These are phyloP conservation scores for Tulasnella sp. DNA, from an alignment of 768 basidiomycete genomes.

Conservation along the genomic window DNA sequence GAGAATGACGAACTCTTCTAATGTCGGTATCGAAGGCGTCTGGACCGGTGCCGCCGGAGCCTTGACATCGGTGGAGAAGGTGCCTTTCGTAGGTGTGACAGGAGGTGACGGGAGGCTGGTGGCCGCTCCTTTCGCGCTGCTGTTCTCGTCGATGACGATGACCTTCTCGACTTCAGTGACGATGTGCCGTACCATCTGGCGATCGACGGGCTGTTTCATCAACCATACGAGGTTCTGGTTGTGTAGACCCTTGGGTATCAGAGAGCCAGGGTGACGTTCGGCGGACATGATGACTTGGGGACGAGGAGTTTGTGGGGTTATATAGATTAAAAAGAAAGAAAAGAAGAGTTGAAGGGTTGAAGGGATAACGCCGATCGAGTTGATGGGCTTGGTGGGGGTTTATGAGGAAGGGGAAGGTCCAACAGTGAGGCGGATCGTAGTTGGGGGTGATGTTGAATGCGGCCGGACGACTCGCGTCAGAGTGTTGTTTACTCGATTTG, in stretches of 20 bases:
- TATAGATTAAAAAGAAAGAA: too few species aligned
- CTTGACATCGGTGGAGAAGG: background rate
- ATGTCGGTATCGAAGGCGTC: constrained; percentile 38
- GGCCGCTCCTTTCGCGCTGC: constrained; percentile 30
- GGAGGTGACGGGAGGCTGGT: constrained; percentile 54
- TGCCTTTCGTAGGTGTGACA: constrained; percentile 11
- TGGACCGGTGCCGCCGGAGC: background rate
- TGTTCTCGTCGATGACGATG: constrained; percentile 53
- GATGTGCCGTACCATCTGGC: constrained; percentile 79
- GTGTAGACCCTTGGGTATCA: constrained; percentile 65
- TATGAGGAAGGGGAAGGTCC: background rate
- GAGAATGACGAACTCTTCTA: constrained; percentile 76
- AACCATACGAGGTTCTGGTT: constrained; percentile 72
- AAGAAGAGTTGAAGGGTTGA: background rate
- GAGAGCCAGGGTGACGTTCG: constrained; percentile 54
- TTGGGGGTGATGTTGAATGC: too few species aligned
- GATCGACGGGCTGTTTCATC: constrained; percentile 63
- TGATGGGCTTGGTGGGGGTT: background rate
- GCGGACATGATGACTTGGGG: background rate
- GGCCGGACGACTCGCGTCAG: too few species aligned
- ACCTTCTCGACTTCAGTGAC: constrained; percentile 67
- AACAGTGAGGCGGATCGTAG: too few species aligned
- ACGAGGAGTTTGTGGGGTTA: too few species aligned
- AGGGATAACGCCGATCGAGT: background rate
- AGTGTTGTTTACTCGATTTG: too few species aligned